phyloP scores from a whole-genome alignment of 177 flowering plant genomes.

The Vitis hybrid region DNA sequence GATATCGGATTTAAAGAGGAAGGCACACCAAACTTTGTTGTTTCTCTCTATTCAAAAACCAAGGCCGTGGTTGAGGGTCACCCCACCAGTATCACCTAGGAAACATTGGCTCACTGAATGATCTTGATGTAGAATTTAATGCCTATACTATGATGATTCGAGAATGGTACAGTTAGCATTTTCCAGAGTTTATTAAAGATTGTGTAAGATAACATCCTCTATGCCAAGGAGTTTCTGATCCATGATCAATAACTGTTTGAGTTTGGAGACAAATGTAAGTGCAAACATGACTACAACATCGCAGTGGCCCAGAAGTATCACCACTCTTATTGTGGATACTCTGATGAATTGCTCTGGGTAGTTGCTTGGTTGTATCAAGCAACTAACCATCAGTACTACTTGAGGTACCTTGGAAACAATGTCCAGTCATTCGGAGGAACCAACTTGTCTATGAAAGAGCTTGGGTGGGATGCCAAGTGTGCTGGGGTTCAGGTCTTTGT shows the following conservation, averaged over 20 bases:
- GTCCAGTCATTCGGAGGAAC: slow-evolving; percentile 86
- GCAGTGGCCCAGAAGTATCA: slow-evolving; percentile 65
- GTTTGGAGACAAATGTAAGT: slow-evolving; percentile 81
- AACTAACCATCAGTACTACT: slow-evolving; percentile 64
- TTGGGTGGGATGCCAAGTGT: slow-evolving; percentile 93
- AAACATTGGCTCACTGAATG: too few relatives aligned
- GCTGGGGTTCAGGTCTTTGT: slow-evolving; percentile 89
- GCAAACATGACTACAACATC: slow-evolving; percentile 78
- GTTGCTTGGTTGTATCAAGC: slow-evolving; percentile 92
- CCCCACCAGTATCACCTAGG: too few relatives aligned
- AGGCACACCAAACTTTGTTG: slow-evolving; percentile 7
- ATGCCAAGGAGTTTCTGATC: too few relatives aligned
- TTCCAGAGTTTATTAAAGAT: too few relatives aligned
- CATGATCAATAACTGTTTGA: slow-evolving; percentile 50
- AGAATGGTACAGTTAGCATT: too few relatives aligned
- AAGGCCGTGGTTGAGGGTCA: slow-evolving; percentile 3
- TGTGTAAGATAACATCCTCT: too few relatives aligned
- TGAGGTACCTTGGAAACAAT: slow-evolving; percentile 65
- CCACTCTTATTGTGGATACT: slow-evolving; percentile 70
- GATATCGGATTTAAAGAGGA: slow-evolving; percentile 12
- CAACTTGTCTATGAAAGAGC: slow-evolving; percentile 83
- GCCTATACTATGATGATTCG: too few relatives aligned
- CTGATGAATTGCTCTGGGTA: slow-evolving; percentile 89
- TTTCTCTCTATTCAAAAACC: slow-evolving; percentile 10
- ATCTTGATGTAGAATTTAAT: too few relatives aligned